phyloP scores from a whole-genome alignment of 2,329 filamentous ascomycete genomes.

The Phoma herbarum region DNA sequence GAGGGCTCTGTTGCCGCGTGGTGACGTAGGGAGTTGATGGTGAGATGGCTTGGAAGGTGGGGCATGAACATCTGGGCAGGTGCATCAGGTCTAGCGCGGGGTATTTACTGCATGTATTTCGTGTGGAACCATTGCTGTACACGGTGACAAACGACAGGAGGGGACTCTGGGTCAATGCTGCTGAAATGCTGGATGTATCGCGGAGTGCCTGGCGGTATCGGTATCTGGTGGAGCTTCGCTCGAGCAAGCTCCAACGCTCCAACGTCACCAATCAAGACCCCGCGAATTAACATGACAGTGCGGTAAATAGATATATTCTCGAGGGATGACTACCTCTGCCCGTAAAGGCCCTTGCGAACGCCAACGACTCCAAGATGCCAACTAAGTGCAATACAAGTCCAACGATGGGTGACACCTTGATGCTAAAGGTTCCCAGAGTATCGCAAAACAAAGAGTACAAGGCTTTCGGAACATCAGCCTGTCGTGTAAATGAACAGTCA shows the following conservation, averaged over 20 bases:
- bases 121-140: neutral
- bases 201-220: neutral
- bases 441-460: conserved; percentile 10
- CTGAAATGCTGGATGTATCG: neutral
- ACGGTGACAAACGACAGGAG: neutral
- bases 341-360: conserved; percentile 7
- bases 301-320: conserved; percentile 13
- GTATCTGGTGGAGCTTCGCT: neutral
- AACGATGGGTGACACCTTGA: conserved; percentile 1
- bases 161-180: neutral
- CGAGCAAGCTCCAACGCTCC: neutral
- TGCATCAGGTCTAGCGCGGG: conserved; percentile 19
- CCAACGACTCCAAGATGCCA: conserved; percentile 19
- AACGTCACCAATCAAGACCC: neutral
- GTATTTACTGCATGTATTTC: conserved; percentile 1
- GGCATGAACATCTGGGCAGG: conserved; percentile 17
- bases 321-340: conserved; percentile 6
- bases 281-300: neutral
- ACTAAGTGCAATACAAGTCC: conserved; percentile 15
- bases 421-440: conserved; percentile 6
- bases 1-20: conserved; percentile 25
- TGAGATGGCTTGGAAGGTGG: conserved; percentile 24
- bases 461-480: neutral
- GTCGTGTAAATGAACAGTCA: neutral
- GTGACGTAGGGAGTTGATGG: conserved; percentile 35